Evolutionary conservation across 305 asterid genomes (phyloP).

Genomic region (Galium porrigens): DNA sequence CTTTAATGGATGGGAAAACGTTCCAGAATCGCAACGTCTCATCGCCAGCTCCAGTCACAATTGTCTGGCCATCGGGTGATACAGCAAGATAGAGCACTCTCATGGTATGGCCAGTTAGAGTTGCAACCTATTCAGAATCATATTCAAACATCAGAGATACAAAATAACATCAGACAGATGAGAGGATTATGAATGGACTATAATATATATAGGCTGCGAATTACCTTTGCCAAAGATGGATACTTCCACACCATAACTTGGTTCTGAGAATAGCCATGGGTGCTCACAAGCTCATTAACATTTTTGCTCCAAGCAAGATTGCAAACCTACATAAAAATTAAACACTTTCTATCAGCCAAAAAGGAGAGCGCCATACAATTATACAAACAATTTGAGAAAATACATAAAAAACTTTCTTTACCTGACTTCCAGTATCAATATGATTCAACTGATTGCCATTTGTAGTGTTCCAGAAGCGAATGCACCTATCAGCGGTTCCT

Average conservation of each 20-base stretch:
- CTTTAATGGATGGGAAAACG: constrained; percentile 64
- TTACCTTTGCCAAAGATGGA: constrained; percentile 80
- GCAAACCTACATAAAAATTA: constrained; percentile 39
- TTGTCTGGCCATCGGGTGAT: constrained; percentile 97
- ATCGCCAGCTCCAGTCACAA: constrained; percentile 92
- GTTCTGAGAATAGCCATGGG: constrained; percentile 94
- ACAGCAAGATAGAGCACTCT: constrained; percentile 81
- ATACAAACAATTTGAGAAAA: neutral
- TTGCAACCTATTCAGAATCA: constrained; percentile 50
- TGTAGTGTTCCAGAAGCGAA: constrained; percentile 89
- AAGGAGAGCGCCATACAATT: neutral
- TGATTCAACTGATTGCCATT: constrained; percentile 71
- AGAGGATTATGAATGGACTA: neutral
- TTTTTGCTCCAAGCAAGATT: constrained; percentile 93
- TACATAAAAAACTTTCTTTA: constrained; percentile 8
- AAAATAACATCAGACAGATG: neutral
- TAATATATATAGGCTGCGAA: no score
- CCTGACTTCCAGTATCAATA: constrained; percentile 96
- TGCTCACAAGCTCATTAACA: constrained; percentile 90
- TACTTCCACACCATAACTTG: constrained; percentile 98
- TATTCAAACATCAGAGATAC: neutral
- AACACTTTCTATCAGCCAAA: neutral
- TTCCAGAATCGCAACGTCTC: constrained; percentile 92
- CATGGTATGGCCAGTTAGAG: constrained; percentile 81
- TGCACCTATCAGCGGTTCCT: constrained; percentile 97